Base-by-base conservation (phyloP, 129 eudicot species). In the Flaveria brownii region DNA sequence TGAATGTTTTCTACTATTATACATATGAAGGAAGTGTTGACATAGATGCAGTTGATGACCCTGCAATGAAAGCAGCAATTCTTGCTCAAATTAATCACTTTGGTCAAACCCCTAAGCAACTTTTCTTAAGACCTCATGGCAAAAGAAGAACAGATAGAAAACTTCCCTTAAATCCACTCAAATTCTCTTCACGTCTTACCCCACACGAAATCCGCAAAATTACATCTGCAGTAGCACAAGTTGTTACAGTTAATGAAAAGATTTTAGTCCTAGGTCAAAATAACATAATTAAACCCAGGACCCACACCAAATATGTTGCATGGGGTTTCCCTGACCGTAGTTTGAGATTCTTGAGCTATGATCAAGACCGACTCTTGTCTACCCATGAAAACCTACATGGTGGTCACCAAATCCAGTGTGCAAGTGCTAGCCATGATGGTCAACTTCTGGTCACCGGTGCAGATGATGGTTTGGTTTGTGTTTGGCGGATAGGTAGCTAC, bases 251-350 rank as follows among this genome's bases (percentile, higher is more conserved):
- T 56, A 85, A 79, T 73, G 98, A 93, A 77, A 90, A 85, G 81
- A 85, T 90, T 57, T 78, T 90, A 41, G 49, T 84, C 33, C 88
- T 85, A 2, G 89, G 99, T 22, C n/a, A 87, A 67, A 87, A 91
- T 67, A 91, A 73, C 79, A 68, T 94, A 72, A 85, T 94, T 56
- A 91, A 91, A 78, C 97, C 99, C 14, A 81, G 89, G 82, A 91
- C 93, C 6, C 89, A 81, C 68, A 72, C 94, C 60, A 94, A 89
- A 82, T 88, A 83, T 61, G 97, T 94, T 33, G 87, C 97, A 8
- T 94, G 99, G 99, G 97, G 99, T 12, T 94, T 91, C 73, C 96
- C 99, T 16, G 99, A 94, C 79, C 86, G 83, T 66, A 94, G 97
- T 80, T 77, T 91, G 69, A 78, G 99, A 63, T 89, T 94, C 72